These are phyloP conservation scores for Coniferiporia weirii DNA, from an alignment of 1,284 basidiomycete species.

Conservation along the genomic window DNA sequence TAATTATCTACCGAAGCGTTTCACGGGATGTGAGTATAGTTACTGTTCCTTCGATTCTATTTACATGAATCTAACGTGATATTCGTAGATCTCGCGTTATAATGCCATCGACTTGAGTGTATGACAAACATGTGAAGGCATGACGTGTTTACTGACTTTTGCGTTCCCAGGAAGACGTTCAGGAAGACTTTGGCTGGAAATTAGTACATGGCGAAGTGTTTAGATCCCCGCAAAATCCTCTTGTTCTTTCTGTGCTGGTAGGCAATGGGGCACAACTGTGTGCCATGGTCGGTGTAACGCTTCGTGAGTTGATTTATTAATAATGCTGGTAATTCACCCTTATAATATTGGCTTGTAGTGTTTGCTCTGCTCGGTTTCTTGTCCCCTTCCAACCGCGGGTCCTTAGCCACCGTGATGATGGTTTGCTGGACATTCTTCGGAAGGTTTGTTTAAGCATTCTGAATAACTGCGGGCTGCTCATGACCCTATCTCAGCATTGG, in stretches of 20 bases:
- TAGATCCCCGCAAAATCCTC: slow-evolving; percentile 74
- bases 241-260: slow-evolving; percentile 79
- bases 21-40: slow-evolving; percentile 73
- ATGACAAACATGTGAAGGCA: slow-evolving; percentile 23
- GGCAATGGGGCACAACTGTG: slow-evolving; percentile 91
- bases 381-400: slow-evolving; percentile 92
- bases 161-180: slow-evolving; percentile 77
- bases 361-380: slow-evolving; percentile 98
- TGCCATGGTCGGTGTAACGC: slow-evolving; percentile 85
- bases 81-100: slow-evolving; percentile 83
- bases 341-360: slow-evolving; percentile 39
- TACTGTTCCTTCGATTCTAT: slow-evolving; percentile 30
- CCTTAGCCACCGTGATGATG: slow-evolving; percentile 94
- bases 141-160: background rate
- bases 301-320: slow-evolving; percentile 44
- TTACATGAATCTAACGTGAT: slow-evolving; percentile 32
- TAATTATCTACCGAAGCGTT: slow-evolving; percentile 85
- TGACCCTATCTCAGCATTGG: slow-evolving; percentile 51
- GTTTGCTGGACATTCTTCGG: slow-evolving; percentile 95
- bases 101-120: slow-evolving; percentile 91
- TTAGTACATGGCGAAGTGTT: slow-evolving; percentile 96
- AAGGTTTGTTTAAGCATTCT: slow-evolving; percentile 39
- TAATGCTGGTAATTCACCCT: background rate
- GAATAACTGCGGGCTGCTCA: background rate
- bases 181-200: slow-evolving; percentile 99